A percentile compares a stretch with the other conserved stretches of the same genome.
phyloP scores from a whole-genome alignment of 306 rosid genomes.

The Prunus padus region DNA sequence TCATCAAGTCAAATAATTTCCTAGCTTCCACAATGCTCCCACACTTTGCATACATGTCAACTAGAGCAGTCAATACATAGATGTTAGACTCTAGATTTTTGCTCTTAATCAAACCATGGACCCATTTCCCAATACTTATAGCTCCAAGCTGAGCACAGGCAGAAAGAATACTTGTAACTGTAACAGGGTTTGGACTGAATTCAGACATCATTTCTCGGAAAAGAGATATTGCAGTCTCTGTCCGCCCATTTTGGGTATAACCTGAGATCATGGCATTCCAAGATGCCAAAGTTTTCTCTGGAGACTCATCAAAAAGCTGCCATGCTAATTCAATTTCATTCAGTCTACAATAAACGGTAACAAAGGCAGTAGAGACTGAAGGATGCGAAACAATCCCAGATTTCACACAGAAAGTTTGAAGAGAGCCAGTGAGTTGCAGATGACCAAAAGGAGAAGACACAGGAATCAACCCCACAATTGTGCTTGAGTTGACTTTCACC shows the following conservation, averaged over 20 bases:
- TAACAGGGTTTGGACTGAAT: constrained; percentile 67
- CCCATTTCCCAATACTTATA: constrained; percentile 80
- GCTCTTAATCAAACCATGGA: constrained; percentile 68
- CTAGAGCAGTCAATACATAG: constrained; percentile 74
- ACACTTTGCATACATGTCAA: constrained; percentile 96
- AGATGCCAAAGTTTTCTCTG: constrained; percentile 69
- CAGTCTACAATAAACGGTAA: constrained; percentile 65
- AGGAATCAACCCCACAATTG: constrained; percentile 82
- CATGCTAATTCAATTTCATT: constrained; percentile 72
- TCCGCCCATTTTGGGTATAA: constrained; percentile 81
- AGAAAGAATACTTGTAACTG: constrained; percentile 79
- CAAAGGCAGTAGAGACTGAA: constrained; percentile 75
- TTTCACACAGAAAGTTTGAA: constrained; percentile 69
- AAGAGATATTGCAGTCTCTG: constrained; percentile 73
- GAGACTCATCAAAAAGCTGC: constrained; percentile 73
- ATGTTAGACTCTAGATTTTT: constrained; percentile 67
- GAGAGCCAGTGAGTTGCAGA: constrained; percentile 50
- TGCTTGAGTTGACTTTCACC: constrained; percentile 58
- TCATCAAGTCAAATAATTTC: constrained; percentile 64
- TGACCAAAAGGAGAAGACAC: constrained; percentile 74
- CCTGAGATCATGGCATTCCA: constrained; percentile 99
- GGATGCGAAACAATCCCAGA: constrained; percentile 56
- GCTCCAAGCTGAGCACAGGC: constrained; percentile 98
- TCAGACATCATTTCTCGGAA: constrained; percentile 74
- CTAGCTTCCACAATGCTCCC: constrained; percentile 75